These are phyloP conservation scores for Zarea fungicola DNA, from an alignment of 2,329 filamentous ascomycete genomes.

Conservation along the genomic window DNA sequence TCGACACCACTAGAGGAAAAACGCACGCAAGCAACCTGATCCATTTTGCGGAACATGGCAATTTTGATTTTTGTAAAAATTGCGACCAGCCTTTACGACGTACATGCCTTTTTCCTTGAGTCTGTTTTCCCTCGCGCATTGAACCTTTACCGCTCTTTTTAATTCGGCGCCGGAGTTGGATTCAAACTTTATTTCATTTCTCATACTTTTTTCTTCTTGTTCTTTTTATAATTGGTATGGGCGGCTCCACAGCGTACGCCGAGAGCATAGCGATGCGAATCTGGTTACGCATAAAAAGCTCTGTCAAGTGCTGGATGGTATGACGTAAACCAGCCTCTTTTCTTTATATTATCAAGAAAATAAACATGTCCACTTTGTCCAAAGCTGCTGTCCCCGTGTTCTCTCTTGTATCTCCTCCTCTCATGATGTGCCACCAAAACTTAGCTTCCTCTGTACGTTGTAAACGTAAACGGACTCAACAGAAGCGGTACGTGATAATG, in stretches of 20 bases:
- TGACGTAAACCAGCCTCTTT: too few relatives aligned
- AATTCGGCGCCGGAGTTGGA: conserved; percentile 11
- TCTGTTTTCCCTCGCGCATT: background rate
- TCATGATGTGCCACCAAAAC: background rate
- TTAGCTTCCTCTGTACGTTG: conserved; percentile 74
- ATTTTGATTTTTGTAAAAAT: background rate
- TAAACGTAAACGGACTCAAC: conserved; percentile 74
- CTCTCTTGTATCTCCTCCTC: background rate
- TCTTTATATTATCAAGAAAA: too few relatives aligned
- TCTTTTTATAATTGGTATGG: too few relatives aligned
- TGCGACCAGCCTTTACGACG: background rate
- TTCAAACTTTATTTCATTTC: background rate
- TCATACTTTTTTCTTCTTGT: background rate
- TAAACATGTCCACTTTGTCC: too few relatives aligned
- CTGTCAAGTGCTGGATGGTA: too few relatives aligned
- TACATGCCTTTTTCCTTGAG: background rate
- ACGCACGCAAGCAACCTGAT: background rate
- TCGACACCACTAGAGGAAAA: background rate
- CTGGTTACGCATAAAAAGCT: too few relatives aligned
- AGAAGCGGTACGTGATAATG: conserved; percentile 77
- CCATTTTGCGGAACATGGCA: too few relatives aligned
- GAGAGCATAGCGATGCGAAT: too few relatives aligned
- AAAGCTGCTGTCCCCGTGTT: background rate
- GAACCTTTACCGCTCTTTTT: background rate
- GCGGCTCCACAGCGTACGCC: too few relatives aligned